phyloP scores from a whole-genome alignment of 1,284 basidiomycete genomes.

The Phellopilus nigrolimitatus region DNA sequence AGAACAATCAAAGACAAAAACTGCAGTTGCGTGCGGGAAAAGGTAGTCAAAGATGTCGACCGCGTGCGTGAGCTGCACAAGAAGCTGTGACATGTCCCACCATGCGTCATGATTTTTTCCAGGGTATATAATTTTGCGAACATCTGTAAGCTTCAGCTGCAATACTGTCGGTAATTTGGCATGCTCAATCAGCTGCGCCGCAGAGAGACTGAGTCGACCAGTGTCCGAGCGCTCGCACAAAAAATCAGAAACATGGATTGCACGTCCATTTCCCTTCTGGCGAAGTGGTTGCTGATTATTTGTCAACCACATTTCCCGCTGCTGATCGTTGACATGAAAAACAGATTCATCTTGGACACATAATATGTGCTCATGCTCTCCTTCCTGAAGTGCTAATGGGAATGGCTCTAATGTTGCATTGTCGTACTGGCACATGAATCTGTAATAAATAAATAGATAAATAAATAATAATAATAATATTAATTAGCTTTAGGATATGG shows the following conservation, averaged over 20 bases:
- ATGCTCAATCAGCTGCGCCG: slow-evolving; percentile 21
- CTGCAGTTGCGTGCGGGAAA: slow-evolving; percentile 13
- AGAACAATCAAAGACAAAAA: slow-evolving; percentile 25
- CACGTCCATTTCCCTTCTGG: slow-evolving; percentile 26
- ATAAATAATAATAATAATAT: slow-evolving; percentile 4
- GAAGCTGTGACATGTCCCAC: slow-evolving; percentile 22
- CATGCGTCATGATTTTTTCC: slow-evolving; percentile 22
- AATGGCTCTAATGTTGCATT: slow-evolving; percentile 20
- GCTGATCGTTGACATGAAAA: slow-evolving; percentile 25
- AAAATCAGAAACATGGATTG: slow-evolving; percentile 29
- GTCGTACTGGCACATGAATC: slow-evolving; percentile 19
- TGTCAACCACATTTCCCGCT: slow-evolving; percentile 23
- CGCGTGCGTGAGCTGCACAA: slow-evolving; percentile 16
- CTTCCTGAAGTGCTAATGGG: slow-evolving; percentile 20
- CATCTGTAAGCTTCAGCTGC: slow-evolving; percentile 19
- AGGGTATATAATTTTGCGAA: slow-evolving; percentile 21
- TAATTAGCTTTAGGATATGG: no score
- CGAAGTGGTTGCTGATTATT: slow-evolving; percentile 24
- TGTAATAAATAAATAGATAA: slow-evolving; percentile 5
- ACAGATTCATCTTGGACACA: slow-evolving; percentile 27
- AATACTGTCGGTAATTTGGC: slow-evolving; percentile 19
- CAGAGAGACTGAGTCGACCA: slow-evolving; percentile 23
- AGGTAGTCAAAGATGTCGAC: slow-evolving; percentile 20
- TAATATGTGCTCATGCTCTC: slow-evolving; percentile 23
- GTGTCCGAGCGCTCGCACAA: slow-evolving; percentile 22